Percentiles rank a stretch among this genome's conserved stretches.
Conservation (phyloP, 2,329 filamentous ascomycete species). For the Elsinoe australis region DNA sequence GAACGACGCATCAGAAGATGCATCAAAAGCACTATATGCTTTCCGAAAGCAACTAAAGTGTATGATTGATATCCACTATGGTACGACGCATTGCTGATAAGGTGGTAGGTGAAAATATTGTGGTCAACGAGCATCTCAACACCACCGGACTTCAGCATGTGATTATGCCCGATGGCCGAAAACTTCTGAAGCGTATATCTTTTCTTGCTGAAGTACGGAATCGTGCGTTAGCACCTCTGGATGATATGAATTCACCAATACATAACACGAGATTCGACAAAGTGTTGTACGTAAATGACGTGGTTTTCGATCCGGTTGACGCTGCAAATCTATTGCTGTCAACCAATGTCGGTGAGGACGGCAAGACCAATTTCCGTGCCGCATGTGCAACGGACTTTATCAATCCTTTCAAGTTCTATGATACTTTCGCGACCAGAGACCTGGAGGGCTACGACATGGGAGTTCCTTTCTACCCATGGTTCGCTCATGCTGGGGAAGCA, state of each 20-base stretch:
- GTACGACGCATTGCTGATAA: neutral
- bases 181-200: conserved; percentile 62
- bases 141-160: conserved; percentile 51
- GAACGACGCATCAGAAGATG: conserved; percentile 54
- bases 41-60: conserved; percentile 47
- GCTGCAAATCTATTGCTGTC: conserved; percentile 57
- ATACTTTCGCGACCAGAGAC: conserved; percentile 65
- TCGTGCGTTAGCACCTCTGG: conserved; percentile 57
- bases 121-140: conserved; percentile 55
- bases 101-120: conserved; percentile 36
- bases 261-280: conserved; percentile 44
- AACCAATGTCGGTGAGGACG: conserved; percentile 48
- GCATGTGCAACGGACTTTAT: conserved; percentile 66
- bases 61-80: conserved; percentile 25
- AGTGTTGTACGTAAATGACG: conserved; percentile 59
- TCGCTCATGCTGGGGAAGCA: conserved; percentile 47
- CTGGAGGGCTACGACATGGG: conserved; percentile 55
- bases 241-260: conserved; percentile 40
- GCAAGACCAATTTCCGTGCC: conserved; percentile 52
- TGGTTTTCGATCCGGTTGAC: conserved; percentile 54
- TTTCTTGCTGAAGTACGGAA: conserved; percentile 68
- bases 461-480: conserved; percentile 61
- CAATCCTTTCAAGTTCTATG: conserved; percentile 61
- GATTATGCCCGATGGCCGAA: conserved; percentile 53
- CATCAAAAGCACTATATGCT: conserved; percentile 43